Evolutionary conservation across 129 eudicot genomes (phyloP), one percentile per base, ranked within the genome.

Genomic region (Mikania micrantha): DNA sequence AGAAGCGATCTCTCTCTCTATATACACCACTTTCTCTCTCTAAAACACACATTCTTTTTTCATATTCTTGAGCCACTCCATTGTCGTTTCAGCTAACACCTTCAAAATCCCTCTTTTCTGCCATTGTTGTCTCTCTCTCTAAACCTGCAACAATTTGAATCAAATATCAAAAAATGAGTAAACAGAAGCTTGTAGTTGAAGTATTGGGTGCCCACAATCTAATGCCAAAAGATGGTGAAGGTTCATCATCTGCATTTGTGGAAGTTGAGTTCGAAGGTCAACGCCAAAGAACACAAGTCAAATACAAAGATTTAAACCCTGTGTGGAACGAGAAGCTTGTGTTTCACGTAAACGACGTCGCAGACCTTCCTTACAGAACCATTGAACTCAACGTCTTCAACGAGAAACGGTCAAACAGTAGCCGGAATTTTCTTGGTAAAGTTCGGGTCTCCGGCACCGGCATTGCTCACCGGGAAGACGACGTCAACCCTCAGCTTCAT

Each of bases 151-250:
- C 24, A 53, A 40, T 57, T 70, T 42, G 29, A 61, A 48, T 47
- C 11, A 2, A 50, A 24, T 25, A 80, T 65, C 63, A 81, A 73
- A 25, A 15, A 13, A 83, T 53, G 79, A 74, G 79, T 54, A 93
- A 84, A 77, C 95, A 86, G n/a, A 93, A 89, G 90, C 90, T 93
- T 11, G 96, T 93, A 39, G 99, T 93, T n/a, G 99, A 89, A 36
- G 90, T 93, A 28, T 72, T 93, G 35, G 99, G 77, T 53, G 99
- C 99, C 63, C 95, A 89, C 75, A 89, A 89, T 78, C 62, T 93
- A 21, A 89, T 93, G 95, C 96, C 99, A 1, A 93, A 93, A 82
- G 99, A 93, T 36, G 99, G 99, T 0, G 96, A 93, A 42, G 99
- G 99, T 1, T 93, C 99, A 4, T 86, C 96, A 1, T 88, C 96